Evolutionary conservation across 2,329 filamentous ascomycete genomes (phyloP).

Genomic region (Macrophomina phaseolina): DNA sequence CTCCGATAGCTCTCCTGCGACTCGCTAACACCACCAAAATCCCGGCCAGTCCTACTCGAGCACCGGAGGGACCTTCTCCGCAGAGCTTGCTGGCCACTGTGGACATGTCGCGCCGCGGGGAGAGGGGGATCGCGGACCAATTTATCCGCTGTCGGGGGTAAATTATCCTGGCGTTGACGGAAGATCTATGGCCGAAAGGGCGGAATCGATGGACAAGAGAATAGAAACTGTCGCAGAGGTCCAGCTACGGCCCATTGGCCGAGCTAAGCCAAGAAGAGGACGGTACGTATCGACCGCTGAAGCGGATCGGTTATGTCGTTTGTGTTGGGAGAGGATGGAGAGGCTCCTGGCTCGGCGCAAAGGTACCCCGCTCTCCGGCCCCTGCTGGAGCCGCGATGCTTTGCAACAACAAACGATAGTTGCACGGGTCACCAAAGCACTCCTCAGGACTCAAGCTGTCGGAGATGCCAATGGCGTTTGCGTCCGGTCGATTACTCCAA

Average conservation of each 20-base stretch:
- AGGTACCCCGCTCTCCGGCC: background rate
- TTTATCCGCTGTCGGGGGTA: slow-evolving; percentile 10
- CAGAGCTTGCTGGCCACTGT: background rate
- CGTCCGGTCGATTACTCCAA: no score
- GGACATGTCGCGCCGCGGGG: background rate
- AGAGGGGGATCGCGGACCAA: background rate
- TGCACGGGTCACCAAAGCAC: no score
- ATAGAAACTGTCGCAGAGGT: no score
- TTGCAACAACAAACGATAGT: background rate
- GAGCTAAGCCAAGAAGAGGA: no score
- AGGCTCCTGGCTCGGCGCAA: background rate
- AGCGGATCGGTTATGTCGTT: background rate
- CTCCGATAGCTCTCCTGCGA: background rate
- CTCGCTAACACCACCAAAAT: background rate
- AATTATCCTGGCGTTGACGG: background rate
- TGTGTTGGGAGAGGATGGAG: background rate
- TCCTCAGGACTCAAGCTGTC: no score
- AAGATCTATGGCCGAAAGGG: slow-evolving; percentile 15
- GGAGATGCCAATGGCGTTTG: no score
- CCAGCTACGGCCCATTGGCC: no score
- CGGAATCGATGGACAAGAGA: background rate
- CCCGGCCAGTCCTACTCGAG: background rate
- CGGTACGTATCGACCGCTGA: no score
- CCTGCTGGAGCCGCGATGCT: background rate
- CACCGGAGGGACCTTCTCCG: slow-evolving; percentile 8